Evolutionary conservation across 441 rosid genomes (phyloP).

Genomic region (Adansonia rubrostipa): DNA sequence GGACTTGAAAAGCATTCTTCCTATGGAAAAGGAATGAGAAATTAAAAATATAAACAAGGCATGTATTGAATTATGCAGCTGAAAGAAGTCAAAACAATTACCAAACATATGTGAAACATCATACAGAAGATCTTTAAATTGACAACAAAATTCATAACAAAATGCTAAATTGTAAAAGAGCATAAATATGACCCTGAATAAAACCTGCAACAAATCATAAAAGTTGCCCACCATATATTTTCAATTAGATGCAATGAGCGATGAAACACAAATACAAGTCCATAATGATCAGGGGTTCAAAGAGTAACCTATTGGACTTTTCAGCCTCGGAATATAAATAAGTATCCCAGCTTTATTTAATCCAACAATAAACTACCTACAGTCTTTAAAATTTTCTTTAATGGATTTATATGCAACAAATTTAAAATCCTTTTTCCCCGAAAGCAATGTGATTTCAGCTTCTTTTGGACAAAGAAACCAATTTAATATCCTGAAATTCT

Average conservation of each 20-base stretch:
- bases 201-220: slow-evolving; percentile 2
- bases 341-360: neutral
- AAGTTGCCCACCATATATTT: neutral
- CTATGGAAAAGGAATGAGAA: slow-evolving; percentile 38
- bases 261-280: neutral
- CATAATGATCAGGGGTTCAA: neutral
- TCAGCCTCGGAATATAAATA: slow-evolving; percentile 11
- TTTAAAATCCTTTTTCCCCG: neutral
- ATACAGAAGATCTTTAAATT: slow-evolving; percentile 16
- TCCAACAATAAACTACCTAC: neutral
- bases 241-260: too few species aligned
- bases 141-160: slow-evolving; percentile 6
- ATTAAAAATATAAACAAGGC: slow-evolving; percentile 23
- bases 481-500: neutral
- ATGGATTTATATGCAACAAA: neutral
- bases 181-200: neutral
- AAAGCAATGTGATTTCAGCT: neutral
- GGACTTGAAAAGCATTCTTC: slow-evolving; percentile 33
- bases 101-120: slow-evolving; percentile 28
- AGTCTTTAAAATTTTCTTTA: neutral
- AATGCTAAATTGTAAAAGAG: neutral
- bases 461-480: neutral
- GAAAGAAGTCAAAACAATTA: slow-evolving; percentile 8
- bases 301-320: neutral
- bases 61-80: slow-evolving; percentile 5